Evolutionary conservation across 164 flowering plant genomes (phyloP).

Genomic region (Vitis rotundifolia): DNA sequence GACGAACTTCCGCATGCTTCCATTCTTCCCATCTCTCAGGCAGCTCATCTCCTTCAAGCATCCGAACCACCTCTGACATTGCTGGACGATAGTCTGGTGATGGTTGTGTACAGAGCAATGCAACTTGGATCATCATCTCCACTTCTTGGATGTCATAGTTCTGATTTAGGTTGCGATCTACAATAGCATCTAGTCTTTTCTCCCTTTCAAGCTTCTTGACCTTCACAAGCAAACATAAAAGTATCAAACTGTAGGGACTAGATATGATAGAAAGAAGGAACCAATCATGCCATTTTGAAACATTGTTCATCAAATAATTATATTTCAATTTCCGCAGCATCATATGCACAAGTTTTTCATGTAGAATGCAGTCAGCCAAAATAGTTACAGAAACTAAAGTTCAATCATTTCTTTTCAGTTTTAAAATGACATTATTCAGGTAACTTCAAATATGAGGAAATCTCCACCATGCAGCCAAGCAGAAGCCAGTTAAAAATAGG

Average conservation of each 20-base stretch:
- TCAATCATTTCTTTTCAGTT: too few species aligned
- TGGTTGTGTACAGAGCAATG: conserved; percentile 82
- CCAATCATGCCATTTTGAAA: not conserved
- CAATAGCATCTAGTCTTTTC: conserved; percentile 69
- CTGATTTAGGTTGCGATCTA: conserved; percentile 59
- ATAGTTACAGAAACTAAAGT: too few species aligned
- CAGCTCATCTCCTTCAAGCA: conserved; percentile 96
- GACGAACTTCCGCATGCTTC: conserved; percentile 76
- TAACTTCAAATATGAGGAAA: too few species aligned
- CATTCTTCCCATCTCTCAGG: conserved; percentile 96
- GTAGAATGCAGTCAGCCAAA: too few species aligned
- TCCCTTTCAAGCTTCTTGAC: conserved; percentile 91
- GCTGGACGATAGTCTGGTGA: conserved; percentile 90
- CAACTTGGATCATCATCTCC: conserved; percentile 89
- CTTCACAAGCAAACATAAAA: conserved; percentile 28
- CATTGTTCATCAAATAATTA: too few species aligned
- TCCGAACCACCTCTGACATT: conserved; percentile 94
- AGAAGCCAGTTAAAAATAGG: too few species aligned
- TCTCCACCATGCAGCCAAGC: too few species aligned
- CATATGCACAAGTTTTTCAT: too few species aligned
- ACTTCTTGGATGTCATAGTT: conserved; percentile 63
- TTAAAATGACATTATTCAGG: too few species aligned
- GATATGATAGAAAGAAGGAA: not conserved
- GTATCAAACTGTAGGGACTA: not conserved
- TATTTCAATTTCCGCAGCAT: too few species aligned